phyloP scores from a whole-genome alignment of 371 early-diverging fungal genomes.

The Mucor indicus region DNA sequence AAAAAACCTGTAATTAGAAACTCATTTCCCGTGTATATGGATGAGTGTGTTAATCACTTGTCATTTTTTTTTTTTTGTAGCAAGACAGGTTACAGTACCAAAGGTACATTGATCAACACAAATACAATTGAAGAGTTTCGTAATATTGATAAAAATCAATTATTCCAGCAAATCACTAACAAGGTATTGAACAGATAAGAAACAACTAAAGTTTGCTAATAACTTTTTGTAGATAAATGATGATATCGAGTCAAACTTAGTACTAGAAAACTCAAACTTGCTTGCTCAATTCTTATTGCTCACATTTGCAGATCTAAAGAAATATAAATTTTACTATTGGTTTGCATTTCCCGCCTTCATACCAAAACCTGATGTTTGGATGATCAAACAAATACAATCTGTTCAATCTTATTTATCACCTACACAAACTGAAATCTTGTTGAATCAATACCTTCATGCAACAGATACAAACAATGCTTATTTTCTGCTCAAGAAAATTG shows the following conservation, averaged over 20 bases:
- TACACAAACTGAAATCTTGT: too few relatives aligned
- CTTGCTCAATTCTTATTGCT: slow-evolving; percentile 71
- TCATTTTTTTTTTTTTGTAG: slow-evolving; percentile 1
- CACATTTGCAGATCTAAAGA: slow-evolving; percentile 92
- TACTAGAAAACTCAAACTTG: slow-evolving; percentile 54
- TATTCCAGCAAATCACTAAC: slow-evolving; percentile 60
- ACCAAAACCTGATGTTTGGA: slow-evolving; percentile 37
- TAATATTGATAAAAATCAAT: slow-evolving; percentile 65
- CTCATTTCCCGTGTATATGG: too few relatives aligned
- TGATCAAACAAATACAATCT: too few relatives aligned
- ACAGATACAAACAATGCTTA: too few relatives aligned
- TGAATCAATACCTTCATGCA: too few relatives aligned
- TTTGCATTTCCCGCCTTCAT: slow-evolving; percentile 85
- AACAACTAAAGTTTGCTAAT: not conserved
- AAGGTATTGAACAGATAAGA: slow-evolving; percentile 38
- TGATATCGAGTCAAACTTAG: slow-evolving; percentile 65
- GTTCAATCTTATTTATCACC: too few relatives aligned
- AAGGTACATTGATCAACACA: slow-evolving; percentile 74
- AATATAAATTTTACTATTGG: slow-evolving; percentile 92
- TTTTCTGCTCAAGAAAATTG: too few relatives aligned
- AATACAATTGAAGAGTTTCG: slow-evolving; percentile 94
- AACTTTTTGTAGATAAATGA: slow-evolving; percentile 53
- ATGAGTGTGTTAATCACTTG: too few relatives aligned
- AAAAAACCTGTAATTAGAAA: too few relatives aligned
- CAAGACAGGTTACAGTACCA: slow-evolving; percentile 27